phyloP scores from a whole-genome alignment of 495 filamentous ascomycete genomes.

The Penicillium parvum region DNA sequence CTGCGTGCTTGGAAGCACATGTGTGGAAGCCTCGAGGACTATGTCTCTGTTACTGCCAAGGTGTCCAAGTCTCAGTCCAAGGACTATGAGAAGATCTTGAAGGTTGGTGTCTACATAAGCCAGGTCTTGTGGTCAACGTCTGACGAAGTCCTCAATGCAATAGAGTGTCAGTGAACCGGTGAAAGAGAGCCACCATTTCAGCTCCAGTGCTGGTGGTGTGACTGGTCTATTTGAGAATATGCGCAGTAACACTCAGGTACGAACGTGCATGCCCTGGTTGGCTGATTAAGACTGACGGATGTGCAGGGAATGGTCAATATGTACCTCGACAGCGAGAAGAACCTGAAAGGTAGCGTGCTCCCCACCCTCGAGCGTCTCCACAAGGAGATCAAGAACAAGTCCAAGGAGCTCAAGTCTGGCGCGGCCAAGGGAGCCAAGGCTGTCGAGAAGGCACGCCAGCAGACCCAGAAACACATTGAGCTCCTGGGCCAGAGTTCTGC shows the following conservation, averaged over 20 bases:
- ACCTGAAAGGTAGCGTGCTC: conserved; percentile 73
- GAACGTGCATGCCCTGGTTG: background rate
- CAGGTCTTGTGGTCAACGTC: background rate
- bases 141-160: conserved; percentile 1
- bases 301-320: conserved; percentile 71
- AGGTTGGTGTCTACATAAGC: conserved; percentile 47
- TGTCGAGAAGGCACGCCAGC: conserved; percentile 80
- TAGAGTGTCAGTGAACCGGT: conserved; percentile 83
- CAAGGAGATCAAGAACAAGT: conserved; percentile 92
- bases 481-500: conserved; percentile 81
- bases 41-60: conserved; percentile 78
- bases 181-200: conserved; percentile 85
- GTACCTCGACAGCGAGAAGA: conserved; percentile 84
- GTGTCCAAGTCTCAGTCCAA: conserved; percentile 78
- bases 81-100: conserved; percentile 92
- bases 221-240: conserved; percentile 90
- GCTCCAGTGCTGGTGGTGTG: conserved; percentile 76
- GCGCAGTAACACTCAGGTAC: conserved; percentile 80
- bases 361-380: conserved; percentile 88
- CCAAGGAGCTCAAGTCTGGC: conserved; percentile 79
- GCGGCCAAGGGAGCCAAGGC: conserved; percentile 83
- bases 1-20: conserved; percentile 95
- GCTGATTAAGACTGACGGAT: background rate
- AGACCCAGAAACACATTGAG: conserved; percentile 94
- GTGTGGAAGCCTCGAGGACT: conserved; percentile 84